Evolutionary conservation across 306 rosid genomes (phyloP), one percentile per base, ranked within the genome.

Genomic region (Oxytropis ochrocephala): DNA sequence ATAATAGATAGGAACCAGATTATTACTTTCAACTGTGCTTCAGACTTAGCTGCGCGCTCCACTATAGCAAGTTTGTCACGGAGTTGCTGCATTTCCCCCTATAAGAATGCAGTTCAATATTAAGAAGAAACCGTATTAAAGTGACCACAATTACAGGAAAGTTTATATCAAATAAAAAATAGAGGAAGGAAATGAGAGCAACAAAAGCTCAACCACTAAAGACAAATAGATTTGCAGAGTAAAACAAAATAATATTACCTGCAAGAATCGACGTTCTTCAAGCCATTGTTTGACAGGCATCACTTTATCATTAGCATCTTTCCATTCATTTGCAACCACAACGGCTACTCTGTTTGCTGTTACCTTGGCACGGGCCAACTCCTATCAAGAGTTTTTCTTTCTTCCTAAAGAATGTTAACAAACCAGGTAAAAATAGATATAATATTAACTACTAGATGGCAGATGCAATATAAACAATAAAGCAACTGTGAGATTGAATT

Each of bases 41-140:
- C 99, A 64, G 87, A 85, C 75, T 86, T 91, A 52, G 97, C 90
- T 70, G 97, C 21, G 67, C 97, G 89, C 83, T 95, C 99, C 35
- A 85, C 53, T 76, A 86, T 86, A 46, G 87, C 86, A 65, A 95
- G 97, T 85, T 91, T 95, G 79, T 95, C 99, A 29, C 97, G 90
- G 27, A 95, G 97, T 77, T 95, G 97, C 67, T 91, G 99, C 99
- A 95, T 95, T 78, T 95, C 99, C 61, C 99, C 96, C 97, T 91
- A 67, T 11, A 73, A 77, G 55, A 58, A 82, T 53, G 73, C 5
- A 69, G 79, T 70, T 66, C 56, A 29, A 51, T 46, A 74, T 36
- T 68, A 51, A 70, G 38, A n/a, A 4, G 19, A 81, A 69, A 59
- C 48, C 16, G 27, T 19, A 60, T 67, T 42, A 1, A 59, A 52